Conservation (phyloP, 257 asterid genomes). For the Verbena officinalis region DNA sequence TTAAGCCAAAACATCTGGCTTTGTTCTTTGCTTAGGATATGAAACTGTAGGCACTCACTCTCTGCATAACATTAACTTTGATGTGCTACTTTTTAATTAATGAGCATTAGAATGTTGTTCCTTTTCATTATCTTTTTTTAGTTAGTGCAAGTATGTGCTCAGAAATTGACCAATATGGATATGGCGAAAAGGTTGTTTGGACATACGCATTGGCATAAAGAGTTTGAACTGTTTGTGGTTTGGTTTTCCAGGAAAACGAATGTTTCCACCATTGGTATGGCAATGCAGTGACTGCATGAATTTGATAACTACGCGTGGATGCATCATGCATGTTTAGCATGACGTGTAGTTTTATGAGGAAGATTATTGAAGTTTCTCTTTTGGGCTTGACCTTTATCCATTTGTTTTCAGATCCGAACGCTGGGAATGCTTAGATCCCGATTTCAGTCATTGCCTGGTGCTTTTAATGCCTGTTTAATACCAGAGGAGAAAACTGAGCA, state of each 20-base stretch:
- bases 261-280: conserved; percentile 13
- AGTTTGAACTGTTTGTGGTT: conserved; percentile 23
- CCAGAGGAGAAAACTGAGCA: conserved; percentile 88
- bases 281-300: conserved; percentile 9
- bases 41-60: conserved; percentile 16
- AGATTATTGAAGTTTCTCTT: conserved; percentile 8
- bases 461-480: conserved; percentile 84
- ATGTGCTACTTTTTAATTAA: not conserved
- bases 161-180: conserved; percentile 5
- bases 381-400: conserved; percentile 27
- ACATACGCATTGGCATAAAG: not conserved
- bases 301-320: conserved; percentile 10
- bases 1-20: conserved; percentile 13
- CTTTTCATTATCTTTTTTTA: not conserved
- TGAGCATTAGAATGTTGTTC: not conserved
- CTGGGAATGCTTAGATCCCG: conserved; percentile 97
- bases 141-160: not conserved
- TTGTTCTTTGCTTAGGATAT: conserved; percentile 15
- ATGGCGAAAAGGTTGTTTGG: not conserved
- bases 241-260: conserved; percentile 14
- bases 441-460: conserved; percentile 87
- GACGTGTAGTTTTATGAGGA: conserved; percentile 13
- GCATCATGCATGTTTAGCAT: conserved; percentile 12
- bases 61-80: conserved; percentile 13
- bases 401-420: conserved; percentile 80